Conservation (phyloP, 306 rosid genomes). For the Vigna nakashimae region DNA sequence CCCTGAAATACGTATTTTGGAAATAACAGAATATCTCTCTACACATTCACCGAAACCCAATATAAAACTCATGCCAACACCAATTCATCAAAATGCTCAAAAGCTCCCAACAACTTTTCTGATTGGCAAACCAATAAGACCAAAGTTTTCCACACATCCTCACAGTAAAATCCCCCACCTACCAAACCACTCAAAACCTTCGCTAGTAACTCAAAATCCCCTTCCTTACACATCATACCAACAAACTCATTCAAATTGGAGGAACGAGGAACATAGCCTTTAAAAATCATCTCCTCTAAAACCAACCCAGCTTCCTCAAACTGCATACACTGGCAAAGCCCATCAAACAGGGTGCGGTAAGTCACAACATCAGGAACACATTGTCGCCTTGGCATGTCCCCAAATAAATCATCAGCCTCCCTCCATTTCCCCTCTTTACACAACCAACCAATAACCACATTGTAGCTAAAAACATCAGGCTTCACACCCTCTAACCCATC, state of each 20-base stretch:
- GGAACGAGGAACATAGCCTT: slow-evolving; percentile 57
- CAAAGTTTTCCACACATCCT: slow-evolving; percentile 52
- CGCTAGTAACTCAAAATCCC: slow-evolving; percentile 53
- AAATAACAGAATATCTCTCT: neutral
- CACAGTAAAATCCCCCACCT: slow-evolving; percentile 48
- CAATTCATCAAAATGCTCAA: slow-evolving; percentile 52
- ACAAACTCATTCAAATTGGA: slow-evolving; percentile 54
- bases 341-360: slow-evolving; percentile 67
- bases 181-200: slow-evolving; percentile 53
- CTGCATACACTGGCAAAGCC: slow-evolving; percentile 58
- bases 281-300: slow-evolving; percentile 80
- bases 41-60: neutral
- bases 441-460: slow-evolving; percentile 62
- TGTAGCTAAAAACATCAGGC: slow-evolving; percentile 71
- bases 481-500: slow-evolving; percentile 67
- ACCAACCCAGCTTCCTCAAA: slow-evolving; percentile 64
- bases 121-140: slow-evolving; percentile 55
- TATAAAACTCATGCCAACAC: slow-evolving; percentile 37
- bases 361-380: slow-evolving; percentile 65
- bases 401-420: slow-evolving; percentile 73
- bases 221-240: slow-evolving; percentile 50
- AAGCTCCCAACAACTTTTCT: slow-evolving; percentile 46
- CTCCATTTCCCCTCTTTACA: slow-evolving; percentile 69
- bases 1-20: neutral
- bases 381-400: slow-evolving; percentile 69